Base-by-base conservation (phyloP, 768 basidiomycete species). In the Daedalea quercina region DNA sequence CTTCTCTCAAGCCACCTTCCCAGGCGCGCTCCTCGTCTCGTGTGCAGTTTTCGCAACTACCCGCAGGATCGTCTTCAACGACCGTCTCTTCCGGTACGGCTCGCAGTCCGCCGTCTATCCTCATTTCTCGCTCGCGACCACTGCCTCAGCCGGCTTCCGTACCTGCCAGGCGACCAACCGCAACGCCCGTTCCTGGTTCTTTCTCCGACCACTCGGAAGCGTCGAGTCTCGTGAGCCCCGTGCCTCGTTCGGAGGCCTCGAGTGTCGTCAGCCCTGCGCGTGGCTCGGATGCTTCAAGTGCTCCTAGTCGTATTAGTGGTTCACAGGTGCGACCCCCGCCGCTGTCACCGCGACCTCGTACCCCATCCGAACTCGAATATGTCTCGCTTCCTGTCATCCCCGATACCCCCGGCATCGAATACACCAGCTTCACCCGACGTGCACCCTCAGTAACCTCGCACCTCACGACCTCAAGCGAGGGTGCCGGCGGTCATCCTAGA, bases 321-420 rank as follows among this genome's bases (percentile, higher is more conserved):
- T 20, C 47, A 24, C 46, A 47, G 40, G 45, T 15, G 50, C 48
- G 20, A 22, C 46, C 13, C 3, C 25, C n/a, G 24, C 51, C 33
- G 4, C 50, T 37, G 19, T 52, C 24, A 1, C 51, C 37, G 3
- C 53, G 50, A 1, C 42, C 53, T 4, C 60, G 56, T 19, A 55
- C 62, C 2, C 61, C 64, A 3, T 63, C 62, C 22, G 65, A 66
- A 34, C 60, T 66, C 4, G 61, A 62, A 31, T 66, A 66, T 45
- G 47, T 55, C n/a, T 23, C 60, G 7, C 31, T 59, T 2, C 65
- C 65, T 34, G 52, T 49, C 28, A 61, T 64, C 17, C 60, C 63
- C 12, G 57, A 63, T 40, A 52, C 49, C 35, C 57, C 57, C 17
- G 33, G 50, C 9, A 44, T 50, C 20, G 31, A 44, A 7, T 52